Evolutionary conservation across 805 yeast genomes (phyloP).

Genomic region (Nakazawaea ernobii): DNA sequence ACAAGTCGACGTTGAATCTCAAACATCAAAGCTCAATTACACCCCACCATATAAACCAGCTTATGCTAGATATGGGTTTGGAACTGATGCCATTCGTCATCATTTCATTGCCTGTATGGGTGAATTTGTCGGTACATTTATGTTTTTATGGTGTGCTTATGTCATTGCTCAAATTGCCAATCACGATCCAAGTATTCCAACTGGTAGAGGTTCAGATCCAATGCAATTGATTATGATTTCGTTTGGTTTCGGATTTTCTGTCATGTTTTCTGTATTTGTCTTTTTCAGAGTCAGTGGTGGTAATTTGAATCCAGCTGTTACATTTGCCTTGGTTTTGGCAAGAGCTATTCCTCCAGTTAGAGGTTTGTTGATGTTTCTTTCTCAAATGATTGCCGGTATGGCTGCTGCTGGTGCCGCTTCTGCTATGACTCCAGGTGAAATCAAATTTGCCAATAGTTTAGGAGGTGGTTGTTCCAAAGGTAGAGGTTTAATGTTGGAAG

Average conservation of each 20-base stretch:
- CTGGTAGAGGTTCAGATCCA: slow-evolving; percentile 38
- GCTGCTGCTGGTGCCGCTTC: slow-evolving; percentile 88
- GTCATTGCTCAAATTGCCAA: slow-evolving; percentile 81
- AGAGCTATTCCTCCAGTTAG: slow-evolving; percentile 71
- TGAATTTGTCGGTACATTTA: slow-evolving; percentile 83
- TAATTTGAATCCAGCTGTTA: slow-evolving; percentile 86
- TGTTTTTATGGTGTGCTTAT: slow-evolving; percentile 77
- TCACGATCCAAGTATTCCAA: slow-evolving; percentile 25
- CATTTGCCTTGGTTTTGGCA: slow-evolving; percentile 64
- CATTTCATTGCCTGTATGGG: slow-evolving; percentile 66
- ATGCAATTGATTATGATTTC: slow-evolving; percentile 72
- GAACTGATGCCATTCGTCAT: slow-evolving; percentile 42
- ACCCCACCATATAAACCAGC: slow-evolving; percentile 31
- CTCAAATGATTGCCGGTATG: slow-evolving; percentile 82
- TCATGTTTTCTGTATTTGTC: slow-evolving; percentile 64
- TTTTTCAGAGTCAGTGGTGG: slow-evolving; percentile 82
- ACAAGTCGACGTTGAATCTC: slow-evolving; percentile 31
- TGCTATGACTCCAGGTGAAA: slow-evolving; percentile 79
- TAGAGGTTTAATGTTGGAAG: slow-evolving; percentile 78
- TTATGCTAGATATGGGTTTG: slow-evolving; percentile 30
- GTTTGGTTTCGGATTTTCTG: slow-evolving; percentile 82
- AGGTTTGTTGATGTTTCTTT: slow-evolving; percentile 54
- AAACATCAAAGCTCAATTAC: slow-evolving; percentile 28
- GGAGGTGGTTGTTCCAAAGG: slow-evolving; percentile 68
- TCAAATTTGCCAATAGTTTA: slow-evolving; percentile 63